Evolutionary conservation across 768 basidiomycete genomes (phyloP).

Genomic region (Tricholoma saponaceum): DNA sequence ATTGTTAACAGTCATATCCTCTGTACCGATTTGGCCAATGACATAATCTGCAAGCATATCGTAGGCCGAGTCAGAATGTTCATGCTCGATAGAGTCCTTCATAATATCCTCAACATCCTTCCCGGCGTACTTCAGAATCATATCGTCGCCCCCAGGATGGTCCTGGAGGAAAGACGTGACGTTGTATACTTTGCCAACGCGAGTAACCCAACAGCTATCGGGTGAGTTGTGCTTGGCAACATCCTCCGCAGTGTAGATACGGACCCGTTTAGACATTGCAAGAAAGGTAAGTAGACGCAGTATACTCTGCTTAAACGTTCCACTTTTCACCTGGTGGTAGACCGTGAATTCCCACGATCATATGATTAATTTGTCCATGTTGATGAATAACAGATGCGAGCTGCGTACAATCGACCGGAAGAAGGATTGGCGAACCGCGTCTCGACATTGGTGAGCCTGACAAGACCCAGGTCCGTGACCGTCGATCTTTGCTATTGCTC

Average conservation of each 20-base stretch:
- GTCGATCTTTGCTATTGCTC: too few species aligned
- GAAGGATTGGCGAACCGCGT: too few species aligned
- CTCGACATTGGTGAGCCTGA: too few species aligned
- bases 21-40: conserved; percentile 78
- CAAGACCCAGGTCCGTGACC: too few species aligned
- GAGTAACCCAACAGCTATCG: conserved; percentile 78
- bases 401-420: too few species aligned
- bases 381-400: too few species aligned
- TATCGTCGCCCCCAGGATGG: conserved; percentile 94
- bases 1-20: conserved; percentile 72
- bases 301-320: conserved; percentile 2
- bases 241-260: conserved; percentile 74
- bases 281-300: conserved; percentile 2
- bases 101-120: conserved; percentile 78
- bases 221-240: conserved; percentile 57
- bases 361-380: conserved; percentile 8
- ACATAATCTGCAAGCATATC: conserved; percentile 87
- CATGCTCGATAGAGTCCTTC: conserved; percentile 77
- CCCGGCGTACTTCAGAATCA: conserved; percentile 80
- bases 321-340: conserved; percentile 8
- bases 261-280: conserved; percentile 63
- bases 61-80: conserved; percentile 89
- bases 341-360: conserved; percentile 11
- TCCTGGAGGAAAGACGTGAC: conserved; percentile 80
- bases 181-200: conserved; percentile 84